Percentiles rank a stretch among this genome's conserved stretches.
Evolutionary conservation across 768 basidiomycete genomes (phyloP).

Genomic region (Collybia sordida): DNA sequence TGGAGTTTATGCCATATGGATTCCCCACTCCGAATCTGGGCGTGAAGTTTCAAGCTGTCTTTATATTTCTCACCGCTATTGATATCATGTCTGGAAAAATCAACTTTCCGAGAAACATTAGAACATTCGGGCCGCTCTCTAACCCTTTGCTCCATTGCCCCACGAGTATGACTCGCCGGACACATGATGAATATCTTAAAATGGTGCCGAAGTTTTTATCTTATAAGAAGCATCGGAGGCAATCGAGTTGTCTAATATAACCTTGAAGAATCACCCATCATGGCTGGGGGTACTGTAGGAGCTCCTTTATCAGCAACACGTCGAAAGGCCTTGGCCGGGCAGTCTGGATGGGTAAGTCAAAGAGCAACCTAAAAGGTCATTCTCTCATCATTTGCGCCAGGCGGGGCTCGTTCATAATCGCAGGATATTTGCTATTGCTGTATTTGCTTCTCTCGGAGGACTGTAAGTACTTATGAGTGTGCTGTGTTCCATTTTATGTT

Average conservation of each 20-base stretch:
- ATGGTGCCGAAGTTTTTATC: background rate
- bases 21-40: no score
- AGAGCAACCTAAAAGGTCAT: conserved; percentile 2
- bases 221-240: conserved; percentile 3
- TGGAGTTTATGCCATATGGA: no score
- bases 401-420: conserved; percentile 67
- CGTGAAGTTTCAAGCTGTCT: no score
- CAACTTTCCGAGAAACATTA: no score
- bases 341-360: conserved; percentile 64
- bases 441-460: conserved; percentile 80
- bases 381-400: conserved; percentile 26
- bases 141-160: no score
- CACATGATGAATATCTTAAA: no score
- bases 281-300: conserved; percentile 44
- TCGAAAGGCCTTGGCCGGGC: conserved; percentile 56
- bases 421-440: conserved; percentile 62
- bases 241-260: background rate
- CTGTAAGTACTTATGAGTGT: conserved; percentile 41
- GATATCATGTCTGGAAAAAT: no score
- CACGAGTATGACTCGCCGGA: no score
- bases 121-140: no score
- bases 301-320: conserved; percentile 39
- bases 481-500: background rate
- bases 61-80: no score
- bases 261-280: conserved; percentile 15